Base-by-base conservation (phyloP, 2,329 filamentous ascomycete genomes). In the Biscogniauxia sp. region DNA sequence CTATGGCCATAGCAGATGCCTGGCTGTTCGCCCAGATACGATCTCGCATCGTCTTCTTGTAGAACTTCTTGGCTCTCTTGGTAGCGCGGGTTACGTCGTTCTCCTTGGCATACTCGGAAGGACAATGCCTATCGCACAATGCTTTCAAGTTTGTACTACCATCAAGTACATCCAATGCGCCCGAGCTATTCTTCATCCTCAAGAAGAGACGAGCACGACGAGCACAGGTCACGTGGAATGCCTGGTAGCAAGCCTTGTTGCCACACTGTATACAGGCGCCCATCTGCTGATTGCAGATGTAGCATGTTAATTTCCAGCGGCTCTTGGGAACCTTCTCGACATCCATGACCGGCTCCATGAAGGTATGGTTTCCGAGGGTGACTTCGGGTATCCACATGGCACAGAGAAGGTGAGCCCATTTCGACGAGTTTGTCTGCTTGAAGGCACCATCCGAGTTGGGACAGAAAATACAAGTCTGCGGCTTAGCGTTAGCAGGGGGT, bases 301-400 rank as follows among this genome's bases (percentile, higher is more conserved):
- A 99, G 78, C 95, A 99, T 50, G 86, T 88, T 72, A 97, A 80
- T 74, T 91, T 96, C 95, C 95, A 99, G 64, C 95, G 86, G 63
- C 89, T 93, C 73, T 93, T 95, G 0, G 95, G 95, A 2, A 99
- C 94, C 76, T 97, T 97, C 74, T 99, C 95, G 41, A 99, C 92
- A 68, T 98, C 95, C 82, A 95, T 96, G 55, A 99, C 93, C 0
- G 95, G 95, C 72, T 99, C 95, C 92, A 98, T 97, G 73, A 98
- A 95, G 7, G 93, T 97, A 63, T 92, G 90, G 72, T 99, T 99
- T 15, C 93, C 95, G 55, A 99, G 86, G 3, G 92, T 94, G 6
- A 98, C 92, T 77, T 99, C 95, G 0, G 95, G 95, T 69, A 99
- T 97, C 95, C 95, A 99, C 80, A 98, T 95, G 32, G 95, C 92